Evolutionary conservation across 2,329 filamentous ascomycete genomes (phyloP).

Genomic region (Nothophoma quercina): DNA sequence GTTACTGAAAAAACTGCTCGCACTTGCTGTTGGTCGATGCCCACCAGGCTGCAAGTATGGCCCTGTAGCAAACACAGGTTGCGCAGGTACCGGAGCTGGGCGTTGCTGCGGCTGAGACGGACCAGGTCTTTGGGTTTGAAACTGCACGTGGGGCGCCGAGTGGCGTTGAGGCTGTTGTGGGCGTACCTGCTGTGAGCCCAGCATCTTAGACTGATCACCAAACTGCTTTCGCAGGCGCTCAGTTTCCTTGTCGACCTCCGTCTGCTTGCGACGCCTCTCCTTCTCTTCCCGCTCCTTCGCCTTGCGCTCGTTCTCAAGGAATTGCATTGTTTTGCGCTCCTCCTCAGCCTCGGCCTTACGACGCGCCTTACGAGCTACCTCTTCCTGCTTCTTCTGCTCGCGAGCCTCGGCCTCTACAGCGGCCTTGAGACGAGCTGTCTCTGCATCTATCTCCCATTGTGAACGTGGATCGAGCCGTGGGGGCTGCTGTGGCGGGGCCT

Average conservation of each 20-base stretch:
- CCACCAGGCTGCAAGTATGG: conserved; percentile 42
- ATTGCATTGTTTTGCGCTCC: conserved; percentile 49
- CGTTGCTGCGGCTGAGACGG: conserved; percentile 22
- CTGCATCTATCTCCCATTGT: conserved; percentile 61
- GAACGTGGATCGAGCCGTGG: conserved; percentile 56
- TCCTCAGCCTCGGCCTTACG: conserved; percentile 66
- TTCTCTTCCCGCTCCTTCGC: conserved; percentile 72
- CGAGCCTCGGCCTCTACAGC: conserved; percentile 54
- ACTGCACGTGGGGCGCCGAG: conserved; percentile 31
- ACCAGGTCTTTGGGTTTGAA: conserved; percentile 22
- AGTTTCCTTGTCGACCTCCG: conserved; percentile 74
- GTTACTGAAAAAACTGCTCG: conserved; percentile 48
- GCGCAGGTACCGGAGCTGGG: conserved; percentile 26
- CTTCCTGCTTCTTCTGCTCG: conserved; percentile 55
- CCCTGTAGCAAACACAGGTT: conserved; percentile 26
- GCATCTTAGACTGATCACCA: conserved; percentile 56
- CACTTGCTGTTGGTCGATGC: conserved; percentile 39
- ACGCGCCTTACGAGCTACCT: conserved; percentile 61
- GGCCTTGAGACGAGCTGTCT: conserved; percentile 57
- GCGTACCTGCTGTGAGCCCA: conserved; percentile 23
- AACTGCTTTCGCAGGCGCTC: conserved; percentile 74
- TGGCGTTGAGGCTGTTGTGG: conserved; percentile 34
- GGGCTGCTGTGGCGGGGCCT: conserved; percentile 30
- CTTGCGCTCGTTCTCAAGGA: conserved; percentile 53
- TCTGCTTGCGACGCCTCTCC: conserved; percentile 62